Evolutionary conservation across 306 rosid species (phyloP).

Genomic region (Benincasa hispida): DNA sequence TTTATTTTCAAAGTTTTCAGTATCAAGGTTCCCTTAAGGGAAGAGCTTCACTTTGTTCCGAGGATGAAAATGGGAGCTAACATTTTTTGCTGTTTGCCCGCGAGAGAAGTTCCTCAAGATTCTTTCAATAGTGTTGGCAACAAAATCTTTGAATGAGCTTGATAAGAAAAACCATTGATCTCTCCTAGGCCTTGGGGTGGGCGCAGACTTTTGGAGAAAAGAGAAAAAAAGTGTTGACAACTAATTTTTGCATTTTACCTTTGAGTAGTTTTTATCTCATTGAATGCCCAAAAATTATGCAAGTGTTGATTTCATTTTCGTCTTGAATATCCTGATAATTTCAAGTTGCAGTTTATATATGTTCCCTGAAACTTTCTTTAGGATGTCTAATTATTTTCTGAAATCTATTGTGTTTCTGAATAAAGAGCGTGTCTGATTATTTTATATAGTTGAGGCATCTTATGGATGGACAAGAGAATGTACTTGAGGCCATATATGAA

Average conservation of each 20-base stretch:
- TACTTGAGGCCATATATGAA: constrained; percentile 50
- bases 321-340: neutral
- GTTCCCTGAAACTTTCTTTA: neutral
- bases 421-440: neutral
- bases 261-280: neutral
- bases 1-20: neutral
- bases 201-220: neutral
- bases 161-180: neutral
- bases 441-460: neutral
- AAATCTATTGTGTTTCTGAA: neutral
- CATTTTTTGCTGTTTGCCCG: neutral
- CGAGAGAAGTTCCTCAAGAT: neutral
- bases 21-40: neutral
- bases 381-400: neutral
- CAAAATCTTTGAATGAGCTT: too few species aligned
- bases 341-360: neutral
- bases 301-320: neutral
- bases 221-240: neutral
- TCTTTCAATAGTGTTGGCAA: neutral
- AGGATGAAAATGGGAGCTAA: neutral
- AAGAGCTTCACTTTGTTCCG: neutral
- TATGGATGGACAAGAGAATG: constrained; percentile 56
- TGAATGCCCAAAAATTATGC: neutral
- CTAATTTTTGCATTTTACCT: neutral
- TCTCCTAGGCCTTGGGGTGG: neutral